Evolutionary conservation across 768 basidiomycete genomes (phyloP).

Genomic region (Pleurotus eryngii): DNA sequence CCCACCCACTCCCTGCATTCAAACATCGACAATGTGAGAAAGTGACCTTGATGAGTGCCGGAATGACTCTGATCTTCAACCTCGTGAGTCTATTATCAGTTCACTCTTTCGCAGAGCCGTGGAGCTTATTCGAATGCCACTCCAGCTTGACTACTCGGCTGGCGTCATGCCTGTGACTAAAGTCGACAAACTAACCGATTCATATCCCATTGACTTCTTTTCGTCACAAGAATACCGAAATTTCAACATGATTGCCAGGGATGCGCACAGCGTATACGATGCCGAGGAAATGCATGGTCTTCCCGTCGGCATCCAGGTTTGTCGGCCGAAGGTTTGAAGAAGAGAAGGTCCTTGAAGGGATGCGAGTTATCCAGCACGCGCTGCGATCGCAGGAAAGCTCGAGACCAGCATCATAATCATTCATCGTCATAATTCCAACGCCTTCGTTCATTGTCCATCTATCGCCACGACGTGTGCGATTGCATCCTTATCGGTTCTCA

Average conservation of each 20-base stretch:
- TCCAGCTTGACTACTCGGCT: constrained; percentile 51
- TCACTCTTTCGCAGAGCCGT: not conserved
- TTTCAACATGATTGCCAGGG: constrained; percentile 31
- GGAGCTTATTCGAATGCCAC: not conserved
- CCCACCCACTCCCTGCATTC: constrained; percentile 59
- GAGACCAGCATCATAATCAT: not conserved
- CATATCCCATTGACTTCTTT: constrained; percentile 30
- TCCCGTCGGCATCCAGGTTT: constrained; percentile 67
- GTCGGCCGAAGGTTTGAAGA: constrained; percentile 63
- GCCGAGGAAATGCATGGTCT: constrained; percentile 63
- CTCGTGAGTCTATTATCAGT: constrained; percentile 38
- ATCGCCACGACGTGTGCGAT: no score
- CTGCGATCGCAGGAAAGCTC: constrained; percentile 17
- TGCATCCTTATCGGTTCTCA: no score
- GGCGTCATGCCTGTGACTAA: constrained; percentile 59
- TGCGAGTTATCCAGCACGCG: constrained; percentile 50
- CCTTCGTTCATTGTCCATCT: not conserved
- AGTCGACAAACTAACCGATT: constrained; percentile 38
- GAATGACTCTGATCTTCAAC: constrained; percentile 68
- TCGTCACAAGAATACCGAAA: constrained; percentile 26
- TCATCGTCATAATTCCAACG: not conserved
- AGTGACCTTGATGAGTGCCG: constrained; percentile 55
- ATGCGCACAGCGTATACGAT: constrained; percentile 52
- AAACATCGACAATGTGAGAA: constrained; percentile 48
- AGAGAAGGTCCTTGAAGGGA: constrained; percentile 69